A percentile compares a stretch with the other conserved stretches of the same genome.
Evolutionary conservation across 169 alveolate genomes (phyloP).

Genomic region (Plasmodium gonderi): DNA sequence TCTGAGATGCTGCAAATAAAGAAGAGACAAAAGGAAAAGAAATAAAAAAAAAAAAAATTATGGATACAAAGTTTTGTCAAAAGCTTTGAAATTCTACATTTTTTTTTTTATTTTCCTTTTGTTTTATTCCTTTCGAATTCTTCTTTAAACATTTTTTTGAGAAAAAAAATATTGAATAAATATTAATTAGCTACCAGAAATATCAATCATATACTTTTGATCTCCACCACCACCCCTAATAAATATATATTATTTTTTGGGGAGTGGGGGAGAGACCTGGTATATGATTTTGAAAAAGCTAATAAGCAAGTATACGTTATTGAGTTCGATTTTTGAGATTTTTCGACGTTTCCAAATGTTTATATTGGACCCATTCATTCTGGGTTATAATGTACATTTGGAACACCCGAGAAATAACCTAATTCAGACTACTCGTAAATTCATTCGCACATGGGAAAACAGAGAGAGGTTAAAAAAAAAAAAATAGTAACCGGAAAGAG

Average conservation of each 20-base stretch:
- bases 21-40: constrained; percentile 19
- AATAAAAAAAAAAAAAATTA: not conserved
- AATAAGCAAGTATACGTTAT: constrained; percentile 76
- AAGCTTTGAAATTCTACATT: not conserved
- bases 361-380: not conserved
- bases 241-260: not conserved
- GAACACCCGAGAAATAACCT: constrained; percentile 53
- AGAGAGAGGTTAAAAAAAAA: not conserved
- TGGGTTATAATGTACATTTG: not conserved
- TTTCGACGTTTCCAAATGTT: constrained; percentile 27
- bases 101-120: not conserved
- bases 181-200: constrained; percentile 76
- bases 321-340: constrained; percentile 78
- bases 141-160: constrained; percentile 66
- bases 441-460: constrained; percentile 36
- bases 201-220: constrained; percentile 25
- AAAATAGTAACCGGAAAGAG: not conserved
- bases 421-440: constrained; percentile 77
- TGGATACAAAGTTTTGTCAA: not conserved
- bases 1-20: constrained; percentile 76
- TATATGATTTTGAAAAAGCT: constrained; percentile 75
- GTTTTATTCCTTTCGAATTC: not conserved
- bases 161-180: constrained; percentile 70
- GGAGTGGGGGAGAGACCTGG: not conserved
- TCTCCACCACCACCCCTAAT: no score